Conservation (phyloP, 441 rosid genomes). For the Croton laevigatus region DNA sequence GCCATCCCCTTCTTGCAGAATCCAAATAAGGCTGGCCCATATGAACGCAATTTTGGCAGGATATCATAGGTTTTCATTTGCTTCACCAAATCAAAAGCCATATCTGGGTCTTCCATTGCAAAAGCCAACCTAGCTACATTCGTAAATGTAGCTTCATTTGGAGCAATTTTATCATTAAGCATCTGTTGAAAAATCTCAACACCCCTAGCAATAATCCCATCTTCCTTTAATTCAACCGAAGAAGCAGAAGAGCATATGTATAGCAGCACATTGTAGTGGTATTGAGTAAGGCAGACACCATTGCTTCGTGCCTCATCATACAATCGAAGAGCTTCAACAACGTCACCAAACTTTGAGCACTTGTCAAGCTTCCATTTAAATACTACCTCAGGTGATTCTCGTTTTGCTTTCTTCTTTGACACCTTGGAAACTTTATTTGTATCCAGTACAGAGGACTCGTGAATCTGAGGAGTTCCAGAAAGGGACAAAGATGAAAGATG, state of each 20-base stretch:
- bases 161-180: conserved; percentile 58
- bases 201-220: conserved; percentile 43
- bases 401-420: conserved; percentile 44
- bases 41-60: conserved; percentile 72
- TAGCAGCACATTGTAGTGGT: conserved; percentile 68
- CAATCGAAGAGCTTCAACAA: conserved; percentile 66
- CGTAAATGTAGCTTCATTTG: conserved; percentile 90
- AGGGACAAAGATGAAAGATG: conserved; percentile 31
- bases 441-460: conserved; percentile 25
- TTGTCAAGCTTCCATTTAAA: conserved; percentile 53
- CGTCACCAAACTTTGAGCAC: conserved; percentile 63
- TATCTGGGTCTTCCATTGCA: conserved; percentile 72
- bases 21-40: conserved; percentile 80
- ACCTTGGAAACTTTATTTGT: conserved; percentile 33
- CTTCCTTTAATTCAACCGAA: conserved; percentile 26
- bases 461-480: conserved; percentile 27
- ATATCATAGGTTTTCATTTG: conserved; percentile 66
- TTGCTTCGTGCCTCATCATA: conserved; percentile 66
- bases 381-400: conserved; percentile 55
- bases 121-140: conserved; percentile 74
- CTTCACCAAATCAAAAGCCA: conserved; percentile 87
- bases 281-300: conserved; percentile 42
- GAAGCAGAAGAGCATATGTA: conserved; percentile 57
- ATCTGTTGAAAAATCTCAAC: conserved; percentile 78
- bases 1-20: conserved; percentile 61